phyloP scores from a whole-genome alignment of 805 yeast genomes.

The Teunomyces panamensis region DNA sequence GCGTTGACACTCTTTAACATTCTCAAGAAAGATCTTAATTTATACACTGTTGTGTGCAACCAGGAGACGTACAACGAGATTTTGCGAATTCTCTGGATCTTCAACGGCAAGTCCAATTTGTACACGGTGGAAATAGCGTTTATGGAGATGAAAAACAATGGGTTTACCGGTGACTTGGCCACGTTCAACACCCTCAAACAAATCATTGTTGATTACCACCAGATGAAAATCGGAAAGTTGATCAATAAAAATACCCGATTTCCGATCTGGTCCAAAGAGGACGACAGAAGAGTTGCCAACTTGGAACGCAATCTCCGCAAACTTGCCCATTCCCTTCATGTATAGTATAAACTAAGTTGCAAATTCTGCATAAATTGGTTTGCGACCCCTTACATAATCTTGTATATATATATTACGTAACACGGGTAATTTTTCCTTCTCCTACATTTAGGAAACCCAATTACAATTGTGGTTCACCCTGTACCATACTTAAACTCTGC shows the following conservation, averaged over 20 bases:
- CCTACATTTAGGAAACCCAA: not conserved
- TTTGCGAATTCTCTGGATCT: slow-evolving; percentile 35
- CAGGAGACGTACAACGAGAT: slow-evolving; percentile 42
- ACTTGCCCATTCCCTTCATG: not conserved
- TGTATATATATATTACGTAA: not conserved
- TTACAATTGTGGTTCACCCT: not conserved
- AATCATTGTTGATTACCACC: slow-evolving; percentile 32
- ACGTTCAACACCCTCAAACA: slow-evolving; percentile 36
- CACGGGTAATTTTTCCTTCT: not conserved
- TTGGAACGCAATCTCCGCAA: slow-evolving; percentile 15
- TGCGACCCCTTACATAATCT: not conserved
- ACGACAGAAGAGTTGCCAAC: slow-evolving; percentile 27
- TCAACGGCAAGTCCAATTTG: slow-evolving; percentile 33
- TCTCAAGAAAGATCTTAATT: slow-evolving; percentile 29
- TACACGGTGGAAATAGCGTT: slow-evolving; percentile 32
- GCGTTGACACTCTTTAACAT: slow-evolving; percentile 35
- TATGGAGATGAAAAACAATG: slow-evolving; percentile 41
- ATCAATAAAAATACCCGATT: slow-evolving; percentile 17
- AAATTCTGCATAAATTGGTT: not conserved
- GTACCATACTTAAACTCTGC: too few relatives aligned
- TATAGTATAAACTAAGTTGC: not conserved
- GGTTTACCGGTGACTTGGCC: slow-evolving; percentile 34
- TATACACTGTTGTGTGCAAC: slow-evolving; percentile 35
- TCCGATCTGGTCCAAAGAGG: slow-evolving; percentile 39
- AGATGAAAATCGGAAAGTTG: slow-evolving; percentile 30